A percentile compares a stretch with the other conserved stretches of the same genome.
Conservation (phyloP, 1,139 yeast species). For the Debaryomyces sp. region DNA sequence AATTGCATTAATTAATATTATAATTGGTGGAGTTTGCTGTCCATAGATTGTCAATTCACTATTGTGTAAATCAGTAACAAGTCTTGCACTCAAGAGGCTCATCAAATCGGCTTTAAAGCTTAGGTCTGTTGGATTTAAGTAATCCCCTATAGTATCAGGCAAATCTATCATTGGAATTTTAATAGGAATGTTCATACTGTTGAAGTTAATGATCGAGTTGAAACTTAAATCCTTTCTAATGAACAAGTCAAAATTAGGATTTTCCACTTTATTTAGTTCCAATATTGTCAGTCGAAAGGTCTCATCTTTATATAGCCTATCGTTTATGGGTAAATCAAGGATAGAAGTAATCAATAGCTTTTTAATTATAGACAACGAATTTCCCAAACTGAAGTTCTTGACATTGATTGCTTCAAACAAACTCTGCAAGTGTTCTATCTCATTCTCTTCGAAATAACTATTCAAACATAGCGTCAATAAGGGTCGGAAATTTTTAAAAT, state of each 20-base stretch:
- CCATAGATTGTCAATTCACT: conserved; percentile 56
- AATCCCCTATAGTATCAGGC: conserved; percentile 49
- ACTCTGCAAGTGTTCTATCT: conserved; percentile 25
- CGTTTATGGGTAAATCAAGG: conserved; percentile 49
- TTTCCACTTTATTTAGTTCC: conserved; percentile 28
- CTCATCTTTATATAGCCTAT: conserved; percentile 46
- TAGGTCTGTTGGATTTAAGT: conserved; percentile 48
- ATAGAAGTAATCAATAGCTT: conserved; percentile 48
- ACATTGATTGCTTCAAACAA: conserved; percentile 38
- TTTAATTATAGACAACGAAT: conserved; percentile 33
- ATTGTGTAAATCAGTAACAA: conserved; percentile 31
- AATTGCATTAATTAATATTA: conserved; percentile 57
- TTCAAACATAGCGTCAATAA: conserved; percentile 57
- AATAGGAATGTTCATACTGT: conserved; percentile 47
- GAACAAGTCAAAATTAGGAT: conserved; percentile 34
- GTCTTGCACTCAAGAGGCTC: conserved; percentile 36
- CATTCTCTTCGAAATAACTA: conserved; percentile 36
- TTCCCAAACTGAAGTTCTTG: conserved; percentile 33
- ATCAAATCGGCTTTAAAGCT: conserved; percentile 47
- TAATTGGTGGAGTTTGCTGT: conserved; percentile 58
- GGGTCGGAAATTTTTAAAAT: conserved; percentile 62
- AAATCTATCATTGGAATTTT: conserved; percentile 44
- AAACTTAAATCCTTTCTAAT: conserved; percentile 49
- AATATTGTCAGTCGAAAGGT: conserved; percentile 39
- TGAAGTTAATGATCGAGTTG: conserved; percentile 40